These are phyloP conservation scores for Cyclostephanos tholiformis DNA, from an alignment of 108 stramenopile genomes.

Conservation along the genomic window DNA sequence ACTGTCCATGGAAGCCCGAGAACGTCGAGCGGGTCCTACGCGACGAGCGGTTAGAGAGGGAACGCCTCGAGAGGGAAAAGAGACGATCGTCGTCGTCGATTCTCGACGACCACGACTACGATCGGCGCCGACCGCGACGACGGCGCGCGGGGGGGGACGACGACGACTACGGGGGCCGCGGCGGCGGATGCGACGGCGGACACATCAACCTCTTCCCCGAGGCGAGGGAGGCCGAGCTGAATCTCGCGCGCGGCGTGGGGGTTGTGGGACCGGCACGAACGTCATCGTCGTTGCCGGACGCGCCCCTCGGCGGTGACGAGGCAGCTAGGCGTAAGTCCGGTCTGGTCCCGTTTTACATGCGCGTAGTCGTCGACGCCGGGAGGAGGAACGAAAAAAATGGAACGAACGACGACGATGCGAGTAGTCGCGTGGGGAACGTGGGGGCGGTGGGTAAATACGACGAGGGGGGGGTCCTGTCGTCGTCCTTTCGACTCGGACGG, in stretches of 20 bases:
- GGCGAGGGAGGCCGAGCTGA: slow-evolving; percentile 30
- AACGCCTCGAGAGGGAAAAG: slow-evolving; percentile 50
- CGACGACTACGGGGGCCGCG: background rate
- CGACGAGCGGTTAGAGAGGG: slow-evolving; percentile 70
- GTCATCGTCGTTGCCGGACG: background rate
- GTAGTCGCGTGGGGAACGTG: background rate
- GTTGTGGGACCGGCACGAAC: background rate
- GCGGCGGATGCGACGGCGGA: background rate
- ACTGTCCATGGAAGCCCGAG: slow-evolving; percentile 90
- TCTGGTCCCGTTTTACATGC: slow-evolving; percentile 42
- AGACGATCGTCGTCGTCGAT: slow-evolving; percentile 17
- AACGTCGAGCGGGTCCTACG: slow-evolving; percentile 86
- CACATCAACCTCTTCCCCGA: slow-evolving; percentile 50
- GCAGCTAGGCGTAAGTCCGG: slow-evolving; percentile 25
- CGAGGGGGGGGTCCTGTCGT: background rate
- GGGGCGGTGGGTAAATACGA: background rate
- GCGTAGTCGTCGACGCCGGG: too few relatives aligned
- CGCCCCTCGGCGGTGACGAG: slow-evolving; percentile 36
- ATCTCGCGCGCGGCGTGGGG: slow-evolving; percentile 9
- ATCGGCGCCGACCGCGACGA: slow-evolving; percentile 4
- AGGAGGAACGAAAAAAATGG: too few relatives aligned
- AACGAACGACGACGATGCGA: background rate
- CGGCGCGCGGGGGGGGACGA: background rate
- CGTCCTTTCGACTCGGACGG: background rate
- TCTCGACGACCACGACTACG: slow-evolving; percentile 17